These are phyloP conservation scores for Zygotorulaspora sp. DNA, from an alignment of 805 yeast genomes.

Conservation along the genomic window DNA sequence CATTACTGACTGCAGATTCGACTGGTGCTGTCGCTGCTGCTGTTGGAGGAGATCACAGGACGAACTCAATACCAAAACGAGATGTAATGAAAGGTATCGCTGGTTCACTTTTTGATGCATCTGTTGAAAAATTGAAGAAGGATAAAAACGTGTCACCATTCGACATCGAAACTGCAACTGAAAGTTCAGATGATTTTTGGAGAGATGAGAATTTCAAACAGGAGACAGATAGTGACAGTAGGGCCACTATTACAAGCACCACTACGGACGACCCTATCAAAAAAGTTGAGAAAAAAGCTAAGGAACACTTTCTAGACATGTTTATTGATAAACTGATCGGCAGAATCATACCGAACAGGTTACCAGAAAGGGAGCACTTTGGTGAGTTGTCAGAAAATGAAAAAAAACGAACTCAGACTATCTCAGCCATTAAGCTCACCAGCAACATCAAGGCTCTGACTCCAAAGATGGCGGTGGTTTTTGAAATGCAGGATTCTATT, in stretches of 20 bases:
- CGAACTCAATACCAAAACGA: conserved; percentile 20
- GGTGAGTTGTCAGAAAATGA: conserved; percentile 11
- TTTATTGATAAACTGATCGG: conserved; percentile 50
- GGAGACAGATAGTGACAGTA: conserved; percentile 13
- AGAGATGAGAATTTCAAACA: conserved; percentile 24
- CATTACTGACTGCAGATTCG: conserved; percentile 24
- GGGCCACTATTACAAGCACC: conserved; percentile 4
- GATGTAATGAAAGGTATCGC: conserved; percentile 39
- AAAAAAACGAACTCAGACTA: conserved; percentile 42
- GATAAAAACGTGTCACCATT: conserved; percentile 5
- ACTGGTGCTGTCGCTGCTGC: conserved; percentile 14
- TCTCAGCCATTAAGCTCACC: conserved; percentile 54
- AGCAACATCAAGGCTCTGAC: conserved; percentile 57
- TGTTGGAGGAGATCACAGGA: conserved; percentile 8
- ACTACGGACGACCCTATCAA: conserved; percentile 12
- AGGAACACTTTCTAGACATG: conserved; percentile 54
- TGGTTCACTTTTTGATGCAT: conserved; percentile 42
- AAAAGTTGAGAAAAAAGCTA: conserved; percentile 15
- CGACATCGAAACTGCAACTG: conserved; percentile 13
- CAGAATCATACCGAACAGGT: conserved; percentile 46
- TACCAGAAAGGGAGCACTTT: conserved; percentile 45
- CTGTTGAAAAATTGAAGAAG: conserved; percentile 38
- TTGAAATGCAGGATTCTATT: conserved; percentile 57
- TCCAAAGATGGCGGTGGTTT: conserved; percentile 49
- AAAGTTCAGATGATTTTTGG: conserved; percentile 28